Evolutionary conservation across 495 filamentous ascomycete species (phyloP).

Genomic region (Aspergillus incahuasiensis): DNA sequence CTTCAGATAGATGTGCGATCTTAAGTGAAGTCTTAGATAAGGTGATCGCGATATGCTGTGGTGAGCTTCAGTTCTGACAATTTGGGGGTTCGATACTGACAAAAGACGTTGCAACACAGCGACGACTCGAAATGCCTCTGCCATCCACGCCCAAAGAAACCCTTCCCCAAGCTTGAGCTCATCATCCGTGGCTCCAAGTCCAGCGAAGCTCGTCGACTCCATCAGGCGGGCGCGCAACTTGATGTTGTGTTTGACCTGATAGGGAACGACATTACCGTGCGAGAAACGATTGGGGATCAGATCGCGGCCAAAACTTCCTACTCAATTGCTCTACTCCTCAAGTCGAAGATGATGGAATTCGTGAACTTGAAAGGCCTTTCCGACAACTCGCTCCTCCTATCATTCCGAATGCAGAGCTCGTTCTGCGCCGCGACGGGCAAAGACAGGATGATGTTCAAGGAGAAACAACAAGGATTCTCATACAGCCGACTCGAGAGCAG

Average conservation of each 20-base stretch:
- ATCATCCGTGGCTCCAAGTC: slow-evolving; percentile 14
- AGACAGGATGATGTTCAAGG: slow-evolving; percentile 11
- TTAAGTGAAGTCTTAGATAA: too few species aligned
- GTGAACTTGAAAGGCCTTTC: slow-evolving; percentile 27
- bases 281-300: slow-evolving; percentile 19
- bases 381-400: slow-evolving; percentile 26
- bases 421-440: slow-evolving; percentile 13
- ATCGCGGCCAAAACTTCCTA: slow-evolving; percentile 9
- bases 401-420: slow-evolving; percentile 13
- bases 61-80: slow-evolving; percentile 1
- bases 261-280: slow-evolving; percentile 18
- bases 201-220: slow-evolving; percentile 15
- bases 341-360: slow-evolving; percentile 18
- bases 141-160: slow-evolving; percentile 11
- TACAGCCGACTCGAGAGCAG: slow-evolving; percentile 7
- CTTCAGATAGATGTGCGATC: too few species aligned
- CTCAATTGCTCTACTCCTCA: slow-evolving; percentile 12
- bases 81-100: slow-evolving; percentile 2
- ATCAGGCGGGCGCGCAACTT: slow-evolving; percentile 17
- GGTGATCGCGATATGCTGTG: slow-evolving; percentile 10
- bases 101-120: not conserved
- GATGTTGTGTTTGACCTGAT: slow-evolving; percentile 28
- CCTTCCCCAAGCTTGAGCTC: slow-evolving; percentile 14
- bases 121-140: slow-evolving; percentile 19
- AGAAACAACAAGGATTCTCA: slow-evolving; percentile 20